phyloP scores from a whole-genome alignment of 2,329 filamentous ascomycete species.

The Colletotrichum plurivorum region DNA sequence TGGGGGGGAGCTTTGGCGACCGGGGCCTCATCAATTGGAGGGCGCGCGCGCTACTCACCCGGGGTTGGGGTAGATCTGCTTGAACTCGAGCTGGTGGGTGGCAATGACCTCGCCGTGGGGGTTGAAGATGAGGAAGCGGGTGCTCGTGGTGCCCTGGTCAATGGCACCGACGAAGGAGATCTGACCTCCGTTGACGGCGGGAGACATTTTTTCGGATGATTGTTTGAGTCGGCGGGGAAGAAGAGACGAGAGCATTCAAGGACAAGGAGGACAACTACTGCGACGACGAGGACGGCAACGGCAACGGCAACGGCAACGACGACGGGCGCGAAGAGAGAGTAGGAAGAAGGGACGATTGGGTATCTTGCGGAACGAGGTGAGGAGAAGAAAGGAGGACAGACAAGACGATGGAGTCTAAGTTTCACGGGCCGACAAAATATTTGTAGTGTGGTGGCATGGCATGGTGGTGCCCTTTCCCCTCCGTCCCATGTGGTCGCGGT shows the following conservation, averaged over 20 bases:
- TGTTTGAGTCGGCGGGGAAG: constrained; percentile 42
- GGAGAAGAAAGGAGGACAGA: constrained; percentile 11
- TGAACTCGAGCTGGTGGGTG: constrained; percentile 82
- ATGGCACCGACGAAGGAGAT: constrained; percentile 79
- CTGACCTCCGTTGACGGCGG: constrained; percentile 49
- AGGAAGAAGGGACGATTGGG: constrained; percentile 17
- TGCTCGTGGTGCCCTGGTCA: constrained; percentile 85
- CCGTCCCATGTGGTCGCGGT: constrained; percentile 8
- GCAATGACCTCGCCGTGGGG: constrained; percentile 77
- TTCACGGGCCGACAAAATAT: constrained; percentile 41
- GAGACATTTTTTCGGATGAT: constrained; percentile 49
- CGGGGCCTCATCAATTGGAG: not conserved
- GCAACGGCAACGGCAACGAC: not conserved
- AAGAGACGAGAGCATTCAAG: constrained; percentile 46
- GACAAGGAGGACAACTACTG: not conserved
- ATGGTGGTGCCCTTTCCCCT: not conserved
- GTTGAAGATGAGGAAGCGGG: constrained; percentile 85
- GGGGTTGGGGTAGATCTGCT: constrained; percentile 80
- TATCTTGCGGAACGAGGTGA: constrained; percentile 32
- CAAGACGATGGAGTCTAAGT: constrained; percentile 14
- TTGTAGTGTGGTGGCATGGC: constrained; percentile 30
- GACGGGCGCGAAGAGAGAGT: constrained; percentile 1
- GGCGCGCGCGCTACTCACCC: constrained; percentile 69
- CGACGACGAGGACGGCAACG: not conserved
- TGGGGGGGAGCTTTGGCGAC: not conserved